phyloP scores from a whole-genome alignment of 2,329 filamentous ascomycete species.

The Nemania sp. region DNA sequence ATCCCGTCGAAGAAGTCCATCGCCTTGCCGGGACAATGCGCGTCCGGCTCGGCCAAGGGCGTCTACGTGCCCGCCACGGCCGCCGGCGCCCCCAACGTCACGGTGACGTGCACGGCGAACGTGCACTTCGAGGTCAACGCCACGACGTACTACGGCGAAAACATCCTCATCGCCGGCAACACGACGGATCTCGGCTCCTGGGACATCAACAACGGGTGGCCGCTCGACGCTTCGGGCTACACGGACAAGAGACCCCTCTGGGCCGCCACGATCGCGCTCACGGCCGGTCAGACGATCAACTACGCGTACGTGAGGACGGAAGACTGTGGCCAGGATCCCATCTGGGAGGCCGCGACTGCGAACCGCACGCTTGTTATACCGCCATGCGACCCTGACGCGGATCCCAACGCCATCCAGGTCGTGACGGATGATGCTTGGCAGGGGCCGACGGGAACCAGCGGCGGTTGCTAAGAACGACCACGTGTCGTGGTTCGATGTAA shows the following conservation, averaged over 20 bases:
- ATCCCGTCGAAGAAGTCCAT: slow-evolving; percentile 26
- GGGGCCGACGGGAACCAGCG: slow-evolving; percentile 39
- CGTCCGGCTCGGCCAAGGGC: slow-evolving; percentile 33
- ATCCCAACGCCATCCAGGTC: slow-evolving; percentile 31
- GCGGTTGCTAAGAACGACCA: slow-evolving; percentile 26
- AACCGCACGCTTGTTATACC: slow-evolving; percentile 50
- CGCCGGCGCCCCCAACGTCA: slow-evolving; percentile 44
- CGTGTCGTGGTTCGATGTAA: too few relatives aligned
- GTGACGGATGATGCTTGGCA: slow-evolving; percentile 47
- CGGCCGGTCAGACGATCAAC: slow-evolving; percentile 47
- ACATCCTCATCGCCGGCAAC: slow-evolving; percentile 51
- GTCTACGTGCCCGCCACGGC: slow-evolving; percentile 43
- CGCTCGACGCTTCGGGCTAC: slow-evolving; percentile 49
- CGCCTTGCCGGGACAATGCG: slow-evolving; percentile 38
- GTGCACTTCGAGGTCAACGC: slow-evolving; percentile 53
- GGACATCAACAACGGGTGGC: slow-evolving; percentile 45
- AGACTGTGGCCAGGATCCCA: slow-evolving; percentile 47
- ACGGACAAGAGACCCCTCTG: slow-evolving; percentile 50
- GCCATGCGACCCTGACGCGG: slow-evolving; percentile 38
- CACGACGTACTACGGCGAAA: slow-evolving; percentile 53
- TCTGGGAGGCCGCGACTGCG: slow-evolving; percentile 46
- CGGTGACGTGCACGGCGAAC: slow-evolving; percentile 39
- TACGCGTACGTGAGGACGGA: slow-evolving; percentile 53
- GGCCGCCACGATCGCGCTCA: slow-evolving; percentile 47
- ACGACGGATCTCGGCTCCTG: slow-evolving; percentile 49